These are phyloP conservation scores for Leucocoprinus birnbaumii DNA, from an alignment of 768 basidiomycete species.

Conservation along the genomic window DNA sequence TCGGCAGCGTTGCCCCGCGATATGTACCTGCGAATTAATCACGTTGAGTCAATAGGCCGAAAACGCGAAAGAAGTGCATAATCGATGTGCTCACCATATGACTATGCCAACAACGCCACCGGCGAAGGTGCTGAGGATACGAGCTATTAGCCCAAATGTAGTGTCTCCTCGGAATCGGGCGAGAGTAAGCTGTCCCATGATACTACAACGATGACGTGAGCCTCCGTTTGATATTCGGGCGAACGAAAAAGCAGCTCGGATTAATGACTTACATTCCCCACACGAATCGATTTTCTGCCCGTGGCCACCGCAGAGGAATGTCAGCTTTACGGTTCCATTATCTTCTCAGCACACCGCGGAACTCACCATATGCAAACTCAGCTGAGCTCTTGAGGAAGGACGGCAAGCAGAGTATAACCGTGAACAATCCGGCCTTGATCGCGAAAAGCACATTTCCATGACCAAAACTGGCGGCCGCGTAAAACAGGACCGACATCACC, in stretches of 20 bases:
- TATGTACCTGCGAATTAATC: constrained; percentile 52
- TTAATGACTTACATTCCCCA: constrained; percentile 72
- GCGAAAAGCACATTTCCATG: constrained; percentile 67
- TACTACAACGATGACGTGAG: constrained; percentile 29
- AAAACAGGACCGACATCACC: constrained; percentile 44
- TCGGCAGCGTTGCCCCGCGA: constrained; percentile 59
- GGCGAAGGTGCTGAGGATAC: constrained; percentile 62
- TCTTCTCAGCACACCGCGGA: neutral
- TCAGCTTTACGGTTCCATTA: constrained; percentile 8
- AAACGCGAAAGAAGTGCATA: neutral
- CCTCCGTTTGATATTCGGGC: too few relatives aligned
- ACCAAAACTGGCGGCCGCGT: constrained; percentile 33
- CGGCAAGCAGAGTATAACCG: constrained; percentile 56
- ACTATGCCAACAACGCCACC: constrained; percentile 61
- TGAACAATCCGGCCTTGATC: constrained; percentile 66
- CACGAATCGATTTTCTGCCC: constrained; percentile 55
- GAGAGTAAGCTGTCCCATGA: constrained; percentile 75
- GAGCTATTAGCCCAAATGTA: constrained; percentile 56
- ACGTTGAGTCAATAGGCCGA: neutral
- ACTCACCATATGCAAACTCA: constrained; percentile 54
- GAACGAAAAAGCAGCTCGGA: too few relatives aligned
- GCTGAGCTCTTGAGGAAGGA: constrained; percentile 54
- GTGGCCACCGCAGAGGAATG: neutral
- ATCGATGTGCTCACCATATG: constrained; percentile 59
- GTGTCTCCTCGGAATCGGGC: constrained; percentile 77